These are phyloP conservation scores for Crataegus laevigata DNA, from an alignment of 306 rosid genomes.

Conservation along the genomic window DNA sequence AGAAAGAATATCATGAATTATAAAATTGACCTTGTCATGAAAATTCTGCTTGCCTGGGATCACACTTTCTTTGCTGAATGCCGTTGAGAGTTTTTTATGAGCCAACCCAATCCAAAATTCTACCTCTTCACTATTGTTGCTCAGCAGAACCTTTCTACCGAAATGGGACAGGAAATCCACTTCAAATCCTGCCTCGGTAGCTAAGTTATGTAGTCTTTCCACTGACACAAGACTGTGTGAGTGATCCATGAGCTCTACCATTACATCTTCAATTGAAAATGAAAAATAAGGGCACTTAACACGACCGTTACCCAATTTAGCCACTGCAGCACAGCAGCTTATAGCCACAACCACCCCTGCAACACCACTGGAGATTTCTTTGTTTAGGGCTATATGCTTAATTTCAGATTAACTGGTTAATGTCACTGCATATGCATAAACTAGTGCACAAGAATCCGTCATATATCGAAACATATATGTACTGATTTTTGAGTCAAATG, in stretches of 20 bases:
- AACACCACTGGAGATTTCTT: constrained; percentile 53
- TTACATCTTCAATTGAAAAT: constrained; percentile 28
- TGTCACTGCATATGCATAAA: constrained; percentile 1
- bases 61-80: constrained; percentile 34
- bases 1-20: constrained; percentile 12
- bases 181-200: constrained; percentile 63
- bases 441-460: neutral
- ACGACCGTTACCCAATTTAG: constrained; percentile 33
- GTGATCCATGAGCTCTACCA: constrained; percentile 53
- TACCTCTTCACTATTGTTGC: constrained; percentile 49
- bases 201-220: constrained; percentile 54
- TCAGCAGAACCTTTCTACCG: constrained; percentile 48
- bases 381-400: constrained; percentile 36
- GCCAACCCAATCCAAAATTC: constrained; percentile 75
- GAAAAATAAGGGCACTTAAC: constrained; percentile 18
- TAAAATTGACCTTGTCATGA: constrained; percentile 39
- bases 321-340: constrained; percentile 65
- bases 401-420: constrained; percentile 9
- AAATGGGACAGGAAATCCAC: constrained; percentile 47
- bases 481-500: neutral
- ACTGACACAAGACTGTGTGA: constrained; percentile 44
- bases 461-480: neutral
- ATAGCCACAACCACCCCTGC: constrained; percentile 69
- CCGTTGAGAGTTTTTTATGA: constrained; percentile 43
- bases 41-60: constrained; percentile 27